Conservation (phyloP, 805 yeast species). For the Candida lessepsii region DNA sequence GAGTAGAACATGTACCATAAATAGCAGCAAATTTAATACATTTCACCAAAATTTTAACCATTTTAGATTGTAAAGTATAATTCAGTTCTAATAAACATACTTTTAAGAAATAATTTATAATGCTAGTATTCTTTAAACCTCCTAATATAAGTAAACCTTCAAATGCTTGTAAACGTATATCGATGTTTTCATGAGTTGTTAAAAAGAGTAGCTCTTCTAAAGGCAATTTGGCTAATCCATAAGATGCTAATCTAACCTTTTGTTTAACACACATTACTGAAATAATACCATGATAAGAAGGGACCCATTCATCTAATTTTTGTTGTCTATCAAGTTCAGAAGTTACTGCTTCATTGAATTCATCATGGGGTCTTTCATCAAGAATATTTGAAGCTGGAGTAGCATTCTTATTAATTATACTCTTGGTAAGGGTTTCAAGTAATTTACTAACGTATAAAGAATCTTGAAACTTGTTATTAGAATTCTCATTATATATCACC, state of each 20-base stretch:
- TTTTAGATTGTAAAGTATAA: conserved; percentile 47
- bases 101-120: conserved; percentile 62
- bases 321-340: conserved; percentile 72
- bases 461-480: conserved; percentile 75
- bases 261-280: conserved; percentile 57
- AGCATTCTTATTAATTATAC: conserved; percentile 21
- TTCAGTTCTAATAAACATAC: conserved; percentile 51
- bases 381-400: conserved; percentile 8
- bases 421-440: conserved; percentile 50
- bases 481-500: conserved; percentile 81
- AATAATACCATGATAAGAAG: conserved; percentile 61
- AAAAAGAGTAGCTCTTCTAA: conserved; percentile 55
- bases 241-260: conserved; percentile 56
- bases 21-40: conserved; percentile 68
- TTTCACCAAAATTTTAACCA: conserved; percentile 47
- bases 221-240: conserved; percentile 51
- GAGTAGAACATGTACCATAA: conserved; percentile 53
- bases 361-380: conserved; percentile 5
- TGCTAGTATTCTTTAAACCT: conserved; percentile 63
- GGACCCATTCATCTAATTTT: conserved; percentile 83
- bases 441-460: conserved; percentile 61
- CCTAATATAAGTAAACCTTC: conserved; percentile 70
- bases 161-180: conserved; percentile 66
- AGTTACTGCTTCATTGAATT: conserved; percentile 32
- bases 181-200: conserved; percentile 48